A percentile compares a stretch with the other conserved stretches of the same genome.
Evolutionary conservation across 768 basidiomycete species (phyloP).

Genomic region (Chlorophyllum brunneum): DNA sequence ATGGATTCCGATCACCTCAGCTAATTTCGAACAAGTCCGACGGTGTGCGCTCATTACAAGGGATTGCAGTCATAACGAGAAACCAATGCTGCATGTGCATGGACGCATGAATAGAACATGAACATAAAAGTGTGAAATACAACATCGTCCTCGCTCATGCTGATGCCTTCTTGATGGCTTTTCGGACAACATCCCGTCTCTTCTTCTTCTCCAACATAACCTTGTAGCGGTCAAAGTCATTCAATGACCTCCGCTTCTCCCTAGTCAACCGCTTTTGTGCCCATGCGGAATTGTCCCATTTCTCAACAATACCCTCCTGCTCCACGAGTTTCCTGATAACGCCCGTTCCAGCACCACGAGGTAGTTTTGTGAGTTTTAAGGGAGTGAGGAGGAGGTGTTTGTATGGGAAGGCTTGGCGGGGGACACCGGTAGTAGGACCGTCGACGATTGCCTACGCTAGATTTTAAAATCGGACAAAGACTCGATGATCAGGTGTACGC

Average conservation of each 20-base stretch:
- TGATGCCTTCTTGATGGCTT: constrained; percentile 53
- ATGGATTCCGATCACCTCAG: too few relatives aligned
- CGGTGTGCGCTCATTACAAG: too few relatives aligned
- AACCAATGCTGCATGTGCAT: not conserved
- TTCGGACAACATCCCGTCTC: constrained; percentile 75
- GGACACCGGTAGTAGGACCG: constrained; percentile 86
- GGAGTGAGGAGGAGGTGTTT: constrained; percentile 91
- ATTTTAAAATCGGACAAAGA: not conserved
- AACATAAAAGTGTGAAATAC: constrained; percentile 9
- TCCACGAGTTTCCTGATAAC: constrained; percentile 83
- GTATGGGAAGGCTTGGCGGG: constrained; percentile 90
- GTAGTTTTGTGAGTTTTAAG: constrained; percentile 75
- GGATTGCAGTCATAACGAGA: not conserved
- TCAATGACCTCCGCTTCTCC: constrained; percentile 68
- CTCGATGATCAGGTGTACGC: constrained; percentile 22
- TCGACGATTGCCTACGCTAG: constrained; percentile 83
- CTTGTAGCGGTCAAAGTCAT: constrained; percentile 90
- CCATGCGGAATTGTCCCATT: constrained; percentile 90
- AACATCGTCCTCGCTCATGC: constrained; percentile 10
- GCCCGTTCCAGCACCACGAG: constrained; percentile 82
- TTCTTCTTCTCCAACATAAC: constrained; percentile 89
- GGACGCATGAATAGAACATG: constrained; percentile 3
- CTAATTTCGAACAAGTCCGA: too few relatives aligned
- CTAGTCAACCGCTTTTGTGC: constrained; percentile 79
- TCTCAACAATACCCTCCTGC: constrained; percentile 76